Base-by-base conservation (phyloP, 1,139 yeast species). In the Suhomyces taliae region DNA sequence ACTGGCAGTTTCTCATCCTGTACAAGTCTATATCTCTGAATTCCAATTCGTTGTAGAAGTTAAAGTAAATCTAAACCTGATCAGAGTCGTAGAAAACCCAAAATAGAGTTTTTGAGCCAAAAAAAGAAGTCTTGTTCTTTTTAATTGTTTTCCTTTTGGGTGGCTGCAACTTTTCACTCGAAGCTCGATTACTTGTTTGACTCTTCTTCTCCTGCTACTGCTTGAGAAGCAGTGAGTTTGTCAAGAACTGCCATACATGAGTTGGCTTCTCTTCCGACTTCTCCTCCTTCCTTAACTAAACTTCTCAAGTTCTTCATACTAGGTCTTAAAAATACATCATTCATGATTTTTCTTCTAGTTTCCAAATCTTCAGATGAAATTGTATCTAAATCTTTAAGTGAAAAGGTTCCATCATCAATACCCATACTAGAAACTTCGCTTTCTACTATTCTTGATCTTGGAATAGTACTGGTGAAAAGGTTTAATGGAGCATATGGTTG, bases 241-340 rank as follows among this genome's bases (percentile, higher is more conserved):
- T 55, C 56, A 41, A 65, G 50, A 1, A 62, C 46, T 4, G 38
- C 59, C 36, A 67, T 45, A 48, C 72, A 66, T 7, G 62, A 57
- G 44, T 75, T 75, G 9, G 89, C 85, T 42, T 74, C 75, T 51
- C 84, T 78, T 4, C 90, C 93, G 10, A 78, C 70, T 50, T 85
- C 90, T 3, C 95, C 95, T 8, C 90, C 91, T 57, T 88, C 96
- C 56, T 82, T 83, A 8, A 80, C 63, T 38, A 82, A 62, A 36
- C 71, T 69, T 2, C 66, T 71, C 29, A 87, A 69, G 39, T 89
- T 88, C 43, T 71, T 71, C 26, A 59, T 44, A 53, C 87, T 69
- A 8, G 81, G 80, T 1, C 64, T 64, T 44, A 69, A 58, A 58
- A 82, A 84, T n/a, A 78, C 74, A 45, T 81, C 85, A 33, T 72